Evolutionary conservation across 1,139 yeast species (phyloP).

Genomic region (Eremothecium gossypii): DNA sequence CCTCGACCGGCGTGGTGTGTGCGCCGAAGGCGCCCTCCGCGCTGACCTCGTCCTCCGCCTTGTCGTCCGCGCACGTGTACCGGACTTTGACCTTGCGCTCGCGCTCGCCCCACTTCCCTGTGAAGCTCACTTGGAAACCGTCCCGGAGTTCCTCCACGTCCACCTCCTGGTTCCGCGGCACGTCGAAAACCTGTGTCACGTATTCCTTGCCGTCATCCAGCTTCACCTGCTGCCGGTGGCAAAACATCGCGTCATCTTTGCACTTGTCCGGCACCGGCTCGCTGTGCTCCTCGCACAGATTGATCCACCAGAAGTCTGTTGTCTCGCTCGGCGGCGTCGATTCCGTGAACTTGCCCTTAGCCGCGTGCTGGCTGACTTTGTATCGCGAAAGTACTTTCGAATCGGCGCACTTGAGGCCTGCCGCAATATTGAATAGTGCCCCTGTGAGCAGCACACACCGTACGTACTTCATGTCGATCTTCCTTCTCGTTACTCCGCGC

Average conservation of each 20-base stretch:
- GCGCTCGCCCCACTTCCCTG: conserved; percentile 63
- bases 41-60: conserved; percentile 13
- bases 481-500: neutral
- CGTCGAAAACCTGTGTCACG: conserved; percentile 23
- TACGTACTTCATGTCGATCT: neutral
- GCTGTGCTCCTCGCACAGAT: conserved; percentile 51
- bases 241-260: conserved; percentile 58
- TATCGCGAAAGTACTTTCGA: conserved; percentile 20
- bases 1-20: conserved; percentile 13
- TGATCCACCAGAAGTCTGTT: conserved; percentile 55
- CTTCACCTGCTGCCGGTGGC: conserved; percentile 50
- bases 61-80: conserved; percentile 42
- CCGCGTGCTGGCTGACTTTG: conserved; percentile 11
- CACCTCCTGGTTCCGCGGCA: conserved; percentile 11
- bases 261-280: conserved; percentile 37
- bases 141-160: conserved; percentile 11
- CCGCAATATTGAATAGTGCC: conserved; percentile 3
- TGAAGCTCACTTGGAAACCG: conserved; percentile 36
- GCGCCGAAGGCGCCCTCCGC: conserved; percentile 9
- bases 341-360: conserved; percentile 25
- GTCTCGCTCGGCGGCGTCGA: conserved; percentile 76
- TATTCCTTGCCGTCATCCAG: conserved; percentile 35
- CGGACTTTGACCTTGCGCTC: conserved; percentile 43
- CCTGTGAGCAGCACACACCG: neutral
- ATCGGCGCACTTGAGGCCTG: conserved; percentile 17